Evolutionary conservation across 2,329 filamentous ascomycete species (phyloP), one percentile per base, ranked within the genome.

Genomic region (Hymenoscyphus repandus): DNA sequence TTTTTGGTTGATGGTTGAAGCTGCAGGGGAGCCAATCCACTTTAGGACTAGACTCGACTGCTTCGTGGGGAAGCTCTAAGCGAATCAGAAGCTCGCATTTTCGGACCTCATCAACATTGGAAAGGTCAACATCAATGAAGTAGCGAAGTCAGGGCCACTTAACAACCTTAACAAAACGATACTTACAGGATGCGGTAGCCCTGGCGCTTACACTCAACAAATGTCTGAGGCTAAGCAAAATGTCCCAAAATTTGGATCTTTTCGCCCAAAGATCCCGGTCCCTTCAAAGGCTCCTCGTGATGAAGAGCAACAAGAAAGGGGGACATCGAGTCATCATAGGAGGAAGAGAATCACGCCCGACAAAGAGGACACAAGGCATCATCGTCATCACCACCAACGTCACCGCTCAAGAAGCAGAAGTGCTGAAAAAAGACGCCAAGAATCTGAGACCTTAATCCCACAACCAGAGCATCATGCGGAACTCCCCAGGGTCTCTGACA

Each of bases 161-260:
- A 40, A n/a, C 17, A 33, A 39, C 33, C 43, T 18, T 20, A 36
- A 40, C 38, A 17, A 11, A 27, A 4, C 22, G 7, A 27, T 4
- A 4, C 22, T 27, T 27, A 27, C 22, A 27, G 7, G 7, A 27
- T 27, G 22, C 7, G 22, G 22, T 27, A 27, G 22, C 7, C 4
- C 22, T 27, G 22, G 22, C 22, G 7, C 22, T 17, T 37, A 37
- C 5, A 37, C 15, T 22, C 22, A 44, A 41, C 49, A 6, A 1
- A 64, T 64, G 62, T 55, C 63, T 27, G 59, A 61, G 36, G 43
- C 58, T 32, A 60, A 52, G 33, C 37, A 68, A 53, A 56, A 64
- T 37, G 73, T 86, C 18, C 87, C 88, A 9, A 89, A 83, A 60
- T 91, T 92, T 63, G 74, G 80, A 17, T 91, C 87, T 56, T 92